phyloP scores from a whole-genome alignment of 179 eudicot genomes.

The Heliamphora pulchella region DNA sequence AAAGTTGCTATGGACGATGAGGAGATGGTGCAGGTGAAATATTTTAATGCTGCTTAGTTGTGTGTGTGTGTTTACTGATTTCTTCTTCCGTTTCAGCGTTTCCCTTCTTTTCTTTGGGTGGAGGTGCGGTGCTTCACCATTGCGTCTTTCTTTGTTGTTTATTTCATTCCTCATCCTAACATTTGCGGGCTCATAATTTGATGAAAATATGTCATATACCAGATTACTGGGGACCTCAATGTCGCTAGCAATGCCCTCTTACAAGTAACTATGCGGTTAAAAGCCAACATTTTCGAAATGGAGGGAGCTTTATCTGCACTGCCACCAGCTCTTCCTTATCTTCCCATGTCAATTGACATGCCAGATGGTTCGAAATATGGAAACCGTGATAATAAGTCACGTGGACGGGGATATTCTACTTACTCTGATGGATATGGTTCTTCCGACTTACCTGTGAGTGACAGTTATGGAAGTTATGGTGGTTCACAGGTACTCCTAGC shows the following conservation, averaged over 20 bases:
- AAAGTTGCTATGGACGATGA: conserved; percentile 59
- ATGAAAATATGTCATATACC: background rate
- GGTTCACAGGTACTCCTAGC: conserved; percentile 23
- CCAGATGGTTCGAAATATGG: conserved; percentile 29
- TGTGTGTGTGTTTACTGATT: background rate
- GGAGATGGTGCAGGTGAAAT: conserved; percentile 69
- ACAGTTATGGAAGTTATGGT: conserved; percentile 22
- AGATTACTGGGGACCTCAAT: conserved; percentile 46
- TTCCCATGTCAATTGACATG: conserved; percentile 21
- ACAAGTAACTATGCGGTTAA: conserved; percentile 40
- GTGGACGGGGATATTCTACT: conserved; percentile 30
- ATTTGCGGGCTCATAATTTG: background rate
- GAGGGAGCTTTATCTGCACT: conserved; percentile 32
- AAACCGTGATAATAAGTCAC: conserved; percentile 21
- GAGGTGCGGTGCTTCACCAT: background rate
- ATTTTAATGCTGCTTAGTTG: background rate
- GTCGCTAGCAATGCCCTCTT: conserved; percentile 38
- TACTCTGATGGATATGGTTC: conserved; percentile 34
- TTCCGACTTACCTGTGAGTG: conserved; percentile 18
- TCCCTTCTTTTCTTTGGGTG: background rate
- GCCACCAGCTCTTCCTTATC: conserved; percentile 26
- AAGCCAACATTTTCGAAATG: conserved; percentile 38
- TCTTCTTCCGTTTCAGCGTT: too few relatives aligned
- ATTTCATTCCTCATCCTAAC: background rate
- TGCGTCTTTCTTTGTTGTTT: background rate